Evolutionary conservation across 257 asterid species (phyloP), one percentile per base, ranked within the genome.

Genomic region (Nemophila menziesii): DNA sequence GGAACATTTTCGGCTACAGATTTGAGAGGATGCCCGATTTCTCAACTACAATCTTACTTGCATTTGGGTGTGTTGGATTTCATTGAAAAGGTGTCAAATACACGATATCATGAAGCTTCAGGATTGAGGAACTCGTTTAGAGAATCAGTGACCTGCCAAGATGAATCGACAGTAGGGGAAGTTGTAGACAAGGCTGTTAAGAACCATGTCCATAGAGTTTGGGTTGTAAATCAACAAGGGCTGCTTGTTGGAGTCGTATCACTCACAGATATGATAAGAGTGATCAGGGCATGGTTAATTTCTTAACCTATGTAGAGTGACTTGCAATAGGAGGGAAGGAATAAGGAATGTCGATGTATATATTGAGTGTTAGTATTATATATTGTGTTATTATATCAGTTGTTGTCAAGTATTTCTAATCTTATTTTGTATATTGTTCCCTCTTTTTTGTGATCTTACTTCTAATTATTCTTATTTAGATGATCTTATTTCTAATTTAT

Each of bases 1-100:
- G 96, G 84, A n/a, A 84, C 94, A n/a, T 79, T 89, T 44, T 89
- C 98, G 0, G 78, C 93, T 0, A 74, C 94, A 0, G 96, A 89
- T 57, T 69, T 89, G 11, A 58, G 82, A 39, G 80, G 82, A 19
- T 81, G 96, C 59, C 75, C 83, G 0, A 51, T 68, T 11, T 57
- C 79, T 1, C 67, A 70, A 11, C 74, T 84, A 11, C 65, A 52
- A 16, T 61, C 74, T 0, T 72, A 80, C 59, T 44, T 78, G 42
- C 63, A 67, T 6, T 12, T 60, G 68, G 59, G 64, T 8, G 68
- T 74, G 10, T 37, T 78, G 19, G 82, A 80, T 2, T 89, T 80
- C 77, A 60, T 76, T 19, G 62, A 62, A 39, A 69, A 57, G 20
- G 66, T 73, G 2, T 58, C 82, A 0, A 73, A 27, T 16, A 55